Evolutionary conservation across 2,329 filamentous ascomycete genomes (phyloP).

Genomic region (Teratosphaeria destructans): DNA sequence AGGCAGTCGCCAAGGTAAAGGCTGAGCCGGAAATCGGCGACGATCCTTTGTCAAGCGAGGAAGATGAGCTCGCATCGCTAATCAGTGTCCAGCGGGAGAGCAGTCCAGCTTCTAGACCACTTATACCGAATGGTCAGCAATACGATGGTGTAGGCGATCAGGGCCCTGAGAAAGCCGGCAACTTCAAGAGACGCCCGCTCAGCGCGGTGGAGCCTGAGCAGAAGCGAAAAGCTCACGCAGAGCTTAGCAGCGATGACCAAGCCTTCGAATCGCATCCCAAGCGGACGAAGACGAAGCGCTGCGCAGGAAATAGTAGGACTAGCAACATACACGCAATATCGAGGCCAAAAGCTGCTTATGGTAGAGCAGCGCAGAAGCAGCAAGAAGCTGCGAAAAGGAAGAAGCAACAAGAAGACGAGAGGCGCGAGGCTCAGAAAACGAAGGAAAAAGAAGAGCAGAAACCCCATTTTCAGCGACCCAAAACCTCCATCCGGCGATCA

Average conservation of each 20-base stretch:
- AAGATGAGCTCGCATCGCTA: background rate
- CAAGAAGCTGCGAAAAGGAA: slow-evolving; percentile 2
- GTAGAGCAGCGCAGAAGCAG: background rate
- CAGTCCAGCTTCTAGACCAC: background rate
- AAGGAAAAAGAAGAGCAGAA: slow-evolving; percentile 1
- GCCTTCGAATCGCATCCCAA: slow-evolving; percentile 9
- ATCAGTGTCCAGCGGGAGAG: background rate
- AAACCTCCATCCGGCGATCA: background rate
- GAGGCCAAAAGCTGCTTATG: background rate
- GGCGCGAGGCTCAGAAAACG: background rate
- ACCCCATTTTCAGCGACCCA: background rate
- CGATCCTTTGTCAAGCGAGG: slow-evolving; percentile 9
- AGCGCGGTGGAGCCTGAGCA: background rate
- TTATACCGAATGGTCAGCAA: background rate
- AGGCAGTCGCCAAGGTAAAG: background rate
- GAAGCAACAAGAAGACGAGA: background rate
- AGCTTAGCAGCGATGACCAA: slow-evolving; percentile 6
- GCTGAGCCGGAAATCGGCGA: slow-evolving; percentile 3
- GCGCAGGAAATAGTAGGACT: background rate
- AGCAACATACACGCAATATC: slow-evolving; percentile 7
- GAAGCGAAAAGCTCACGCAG: background rate
- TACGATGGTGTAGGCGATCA: background rate
- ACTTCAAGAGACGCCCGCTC: background rate
- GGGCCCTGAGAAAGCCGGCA: slow-evolving; percentile 3
- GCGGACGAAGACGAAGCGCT: slow-evolving; percentile 5